Base-by-base conservation (phyloP, 2,329 filamentous ascomycete species). In the Talaromyces islandicus region DNA sequence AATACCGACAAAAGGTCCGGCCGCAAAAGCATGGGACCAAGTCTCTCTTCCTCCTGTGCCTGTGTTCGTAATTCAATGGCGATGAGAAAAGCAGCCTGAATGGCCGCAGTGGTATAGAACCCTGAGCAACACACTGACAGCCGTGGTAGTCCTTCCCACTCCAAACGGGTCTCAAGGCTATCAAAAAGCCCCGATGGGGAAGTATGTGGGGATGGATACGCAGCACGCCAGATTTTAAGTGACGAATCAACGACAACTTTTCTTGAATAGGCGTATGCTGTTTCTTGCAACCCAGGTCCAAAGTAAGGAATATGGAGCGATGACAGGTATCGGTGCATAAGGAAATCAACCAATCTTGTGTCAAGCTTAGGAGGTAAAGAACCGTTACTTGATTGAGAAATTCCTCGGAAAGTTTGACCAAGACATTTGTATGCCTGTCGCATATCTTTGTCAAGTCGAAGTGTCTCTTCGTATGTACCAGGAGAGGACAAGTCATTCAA, bases 201-300 rank as follows among this genome's bases (percentile, higher is more conserved):
- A 12, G 64, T 56, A 5, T 64, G 46, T n/a, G 71, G 59, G 0
- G 65, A 57, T 1, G 74, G 76, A 46, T 72, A 77, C 0, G 70
- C 69, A 0, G 74, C 65, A 38, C 67, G 70, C 77, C 80, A 84
- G 1, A 81, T 67, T 51, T 79, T 81, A 14, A 83, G 70, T 0
- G 79, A 73, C 0, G 74, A 73, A 7, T 86, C 83, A 6, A 82
- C 63, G 0, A 78, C 71, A 0, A 79, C 75, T 50, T 79, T 81
- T 0, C 80, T 70, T 0, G 83, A 83, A 61, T 78, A 85, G 0
- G 81, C 80, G 21, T 69, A 73, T 0, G 65, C 32, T 1, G 63
- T 53, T n/a, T 58, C 46, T 4, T 57, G 48, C 6, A 58, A 14
- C 7, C 32, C 50, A 7, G 41, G n/a, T 7, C 51, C 50, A 30